phyloP scores from a whole-genome alignment of 106 monocot species.

The Acorus gramineus region DNA sequence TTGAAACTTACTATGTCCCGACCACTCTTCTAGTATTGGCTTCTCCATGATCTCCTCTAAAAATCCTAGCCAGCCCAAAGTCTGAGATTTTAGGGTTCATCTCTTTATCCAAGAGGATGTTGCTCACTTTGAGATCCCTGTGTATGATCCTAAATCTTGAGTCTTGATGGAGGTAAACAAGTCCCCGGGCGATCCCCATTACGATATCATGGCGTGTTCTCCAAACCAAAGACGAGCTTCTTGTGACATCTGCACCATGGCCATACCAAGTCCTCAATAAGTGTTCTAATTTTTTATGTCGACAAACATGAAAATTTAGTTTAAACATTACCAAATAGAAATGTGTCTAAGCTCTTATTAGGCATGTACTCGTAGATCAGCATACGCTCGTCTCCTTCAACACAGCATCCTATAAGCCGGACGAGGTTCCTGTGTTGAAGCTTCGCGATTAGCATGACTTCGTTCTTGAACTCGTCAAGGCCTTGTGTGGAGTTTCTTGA shows the following conservation, averaged over 20 bases:
- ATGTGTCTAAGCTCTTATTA: conserved; percentile 30
- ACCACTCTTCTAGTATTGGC: background rate
- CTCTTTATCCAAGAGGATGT: background rate
- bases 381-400: conserved; percentile 16
- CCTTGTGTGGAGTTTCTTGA: conserved; percentile 18
- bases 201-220: background rate
- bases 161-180: conserved; percentile 1
- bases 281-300: too few species aligned
- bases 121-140: conserved; percentile 1
- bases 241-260: background rate
- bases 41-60: conserved; percentile 1
- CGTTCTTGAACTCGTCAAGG: conserved; percentile 32
- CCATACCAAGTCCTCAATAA: too few species aligned
- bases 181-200: background rate
- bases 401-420: conserved; percentile 17
- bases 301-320: background rate
- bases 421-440: conserved; percentile 36
- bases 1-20: background rate
- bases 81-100: conserved; percentile 6
- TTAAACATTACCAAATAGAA: conserved; percentile 16
- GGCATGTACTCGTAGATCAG: conserved; percentile 29
- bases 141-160: conserved; percentile 3
- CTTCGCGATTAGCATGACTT: conserved; percentile 27
- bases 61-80: conserved; percentile 2
- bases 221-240: background rate